Base-by-base conservation (phyloP, 2,329 filamentous ascomycete genomes). In the Fragosphaeria purpurea region DNA sequence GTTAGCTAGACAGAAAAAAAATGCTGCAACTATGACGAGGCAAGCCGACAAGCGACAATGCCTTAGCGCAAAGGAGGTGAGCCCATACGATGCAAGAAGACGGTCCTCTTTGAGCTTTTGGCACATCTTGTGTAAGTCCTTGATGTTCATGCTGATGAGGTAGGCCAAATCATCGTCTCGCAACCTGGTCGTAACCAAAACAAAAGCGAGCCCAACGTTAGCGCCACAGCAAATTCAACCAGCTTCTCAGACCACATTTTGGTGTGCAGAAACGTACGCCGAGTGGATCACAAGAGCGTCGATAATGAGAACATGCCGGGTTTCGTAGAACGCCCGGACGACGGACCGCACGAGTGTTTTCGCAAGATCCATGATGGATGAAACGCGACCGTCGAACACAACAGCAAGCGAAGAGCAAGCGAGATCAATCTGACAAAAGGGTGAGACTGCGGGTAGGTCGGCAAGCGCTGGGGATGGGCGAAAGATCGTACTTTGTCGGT, bases 81-180 rank as follows among this genome's bases (percentile, higher is more conserved):
- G 48, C 33, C 44, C 57, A 47, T 82, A 91, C 79, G 91, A 82
- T 58, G 82, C 79, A 53, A 97, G 72, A 61, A 98, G 82, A 49
- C 91, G 85, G 62, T 94, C 88, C 64, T 95, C 89, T 59, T 82
- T 82, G 48, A 98, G 76, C 60, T 82, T 85, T 53, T 85, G 89
- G 65, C 88, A 91, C 34, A 95, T 79, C 65, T 91, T 94, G 64
- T 93, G 88, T 42, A 97, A 77, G 61, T 94, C 87, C 65, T 98
- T 97, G 41, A 83, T 83, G 64, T 95, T 91, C 70, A 94, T 89
- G 55, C 84, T 84, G 68, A 96, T 84, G 31, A 97, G 74, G 60
- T 88, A 84, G 42, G 87, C 86, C 55, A 98, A 75, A 62, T 98
- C 93, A 62, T 89, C 84, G 62, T 95, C 87, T 61, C 88, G 85